Evolutionary conservation across 176 grass and related monocot genomes (phyloP).

Genomic region (Aegilops bicornis): DNA sequence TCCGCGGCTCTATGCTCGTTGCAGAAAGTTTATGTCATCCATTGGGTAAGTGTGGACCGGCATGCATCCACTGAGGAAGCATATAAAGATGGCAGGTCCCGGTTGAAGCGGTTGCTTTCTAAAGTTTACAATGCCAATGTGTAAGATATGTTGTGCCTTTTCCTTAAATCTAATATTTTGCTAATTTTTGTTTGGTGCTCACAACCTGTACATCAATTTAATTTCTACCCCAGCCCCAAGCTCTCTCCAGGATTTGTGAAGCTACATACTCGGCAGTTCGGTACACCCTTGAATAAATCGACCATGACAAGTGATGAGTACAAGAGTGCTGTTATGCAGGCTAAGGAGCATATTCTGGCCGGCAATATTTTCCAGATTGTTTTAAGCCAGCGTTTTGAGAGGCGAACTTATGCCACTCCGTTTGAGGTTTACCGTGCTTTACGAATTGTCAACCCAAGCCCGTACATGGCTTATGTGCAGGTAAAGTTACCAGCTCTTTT

Average conservation of each 20-base stretch:
- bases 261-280: constrained; percentile 65
- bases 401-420: constrained; percentile 74
- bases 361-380: constrained; percentile 90
- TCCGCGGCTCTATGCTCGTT: constrained; percentile 15
- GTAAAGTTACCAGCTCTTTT: constrained; percentile 32
- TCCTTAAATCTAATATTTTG: not conserved
- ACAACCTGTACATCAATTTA: constrained; percentile 18
- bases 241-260: constrained; percentile 81
- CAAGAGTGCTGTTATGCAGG: constrained; percentile 72
- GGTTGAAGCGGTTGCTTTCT: constrained; percentile 57
- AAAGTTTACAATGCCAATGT: constrained; percentile 79
- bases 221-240: constrained; percentile 51
- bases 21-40: constrained; percentile 86
- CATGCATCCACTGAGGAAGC: constrained; percentile 70
- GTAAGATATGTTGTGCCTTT: constrained; percentile 46
- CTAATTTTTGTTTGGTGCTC: constrained; percentile 3
- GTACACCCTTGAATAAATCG: constrained; percentile 59
- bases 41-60: constrained; percentile 69
- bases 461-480: constrained; percentile 80
- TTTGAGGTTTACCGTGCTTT: constrained; percentile 84
- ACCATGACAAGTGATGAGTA: constrained; percentile 92
- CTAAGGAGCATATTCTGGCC: constrained; percentile 85
- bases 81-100: constrained; percentile 62
- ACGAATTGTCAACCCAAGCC: constrained; percentile 84
- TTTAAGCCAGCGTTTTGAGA: constrained; percentile 85